Conservation (phyloP, 768 basidiomycete species). For the Amylocystis lapponica region DNA sequence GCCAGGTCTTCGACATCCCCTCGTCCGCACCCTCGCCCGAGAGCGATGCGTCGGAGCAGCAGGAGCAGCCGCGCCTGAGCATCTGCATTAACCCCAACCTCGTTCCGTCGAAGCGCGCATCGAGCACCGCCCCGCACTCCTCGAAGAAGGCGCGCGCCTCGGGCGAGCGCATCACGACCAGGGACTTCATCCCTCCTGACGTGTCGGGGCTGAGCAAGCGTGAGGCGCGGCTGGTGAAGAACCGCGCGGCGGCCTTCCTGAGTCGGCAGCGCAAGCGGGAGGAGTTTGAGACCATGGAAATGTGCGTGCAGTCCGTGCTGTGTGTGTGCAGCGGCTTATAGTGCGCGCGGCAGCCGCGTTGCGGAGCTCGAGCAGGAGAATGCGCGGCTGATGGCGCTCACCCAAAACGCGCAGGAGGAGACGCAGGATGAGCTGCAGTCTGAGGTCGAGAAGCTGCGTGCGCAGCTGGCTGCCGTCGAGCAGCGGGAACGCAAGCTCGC, state of each 20-base stretch:
- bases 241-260: constrained; percentile 88
- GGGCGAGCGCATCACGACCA: constrained; percentile 51
- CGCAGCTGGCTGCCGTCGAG: constrained; percentile 57
- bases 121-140: constrained; percentile 14
- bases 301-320: constrained; percentile 45
- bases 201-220: constrained; percentile 85
- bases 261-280: constrained; percentile 88
- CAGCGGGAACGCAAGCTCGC: constrained; percentile 64
- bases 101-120: constrained; percentile 25
- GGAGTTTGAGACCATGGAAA: constrained; percentile 88
- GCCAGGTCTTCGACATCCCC: constrained; percentile 66
- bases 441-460: constrained; percentile 62
- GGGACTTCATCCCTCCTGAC: constrained; percentile 86
- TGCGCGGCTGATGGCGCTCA: constrained; percentile 57
- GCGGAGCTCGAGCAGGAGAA: constrained; percentile 83
- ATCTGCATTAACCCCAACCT: constrained; percentile 14
- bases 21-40: constrained; percentile 26
- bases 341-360: constrained; percentile 52
- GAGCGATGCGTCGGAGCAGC: constrained; percentile 26
- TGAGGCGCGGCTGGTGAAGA: constrained; percentile 88
- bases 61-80: constrained; percentile 25
- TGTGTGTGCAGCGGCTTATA: not conserved
- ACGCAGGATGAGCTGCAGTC: constrained; percentile 36
- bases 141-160: constrained; percentile 43
- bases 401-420: constrained; percentile 32